Base-by-base conservation (phyloP, 2,329 filamentous ascomycete genomes). In the Waltergamsia citrina region DNA sequence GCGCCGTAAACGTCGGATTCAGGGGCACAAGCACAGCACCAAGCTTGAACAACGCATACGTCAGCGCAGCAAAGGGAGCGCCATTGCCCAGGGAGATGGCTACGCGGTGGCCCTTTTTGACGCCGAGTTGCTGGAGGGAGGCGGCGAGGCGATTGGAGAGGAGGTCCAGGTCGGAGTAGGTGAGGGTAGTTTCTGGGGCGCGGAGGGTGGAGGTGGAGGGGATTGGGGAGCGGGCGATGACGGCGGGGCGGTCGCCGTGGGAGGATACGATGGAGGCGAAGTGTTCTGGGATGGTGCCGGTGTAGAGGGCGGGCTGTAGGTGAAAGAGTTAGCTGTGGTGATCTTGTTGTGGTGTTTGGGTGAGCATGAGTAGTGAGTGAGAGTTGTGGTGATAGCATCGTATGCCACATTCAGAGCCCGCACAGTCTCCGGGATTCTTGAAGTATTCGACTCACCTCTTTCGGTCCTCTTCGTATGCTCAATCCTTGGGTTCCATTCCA, bases 1-100 rank as follows among this genome's bases (percentile, higher is more conserved):
- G 56, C 4, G 75, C 68, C 45, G 86, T 94, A 65, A 96, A 96
- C 2, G 77, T 81, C 15, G 88, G 90, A 54, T 98, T 96, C 17
- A 96, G 62, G 0, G 90, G 92, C n/a, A 94, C 88, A 41, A 96
- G 65, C 33, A 96, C 75, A 17, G 85, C 90, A n/a, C 92, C 92
- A 8, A 96, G 71, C 58, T 96, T 96, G 65, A 90, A 94, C 35
- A 92, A 57, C 1, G 88, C 88, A 58, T 96, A 96, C 6, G 82
- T 90, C 15, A 92, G 70, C 32, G 81, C 79, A 4, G 85, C 85
- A 53, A 85, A 90, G 56, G 94, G 87, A 45, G 81, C 65, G 27
- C 78, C 80, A 57, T 94, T 96, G 12, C 90, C 90, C 33, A 95
- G 62, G 39, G 81, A 90, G 18, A 95, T 77, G 11, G 85, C 88